Evolutionary conservation across 2,329 filamentous ascomycete genomes (phyloP).

Genomic region (Colletotrichum chrysophilum): DNA sequence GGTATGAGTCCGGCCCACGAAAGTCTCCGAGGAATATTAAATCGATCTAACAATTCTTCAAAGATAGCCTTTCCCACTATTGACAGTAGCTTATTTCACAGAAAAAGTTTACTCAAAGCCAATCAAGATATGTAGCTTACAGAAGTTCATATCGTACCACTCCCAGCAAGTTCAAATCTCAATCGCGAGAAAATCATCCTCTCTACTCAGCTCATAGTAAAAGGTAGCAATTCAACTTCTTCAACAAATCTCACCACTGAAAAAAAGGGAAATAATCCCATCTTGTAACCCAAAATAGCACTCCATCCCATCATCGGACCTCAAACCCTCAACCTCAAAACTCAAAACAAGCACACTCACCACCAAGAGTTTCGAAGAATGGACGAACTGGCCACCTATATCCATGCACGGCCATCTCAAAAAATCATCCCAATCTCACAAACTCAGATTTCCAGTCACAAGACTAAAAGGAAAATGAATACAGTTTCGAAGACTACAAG

Average conservation of each 20-base stretch:
- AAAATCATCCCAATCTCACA: neutral
- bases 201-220: too few species aligned
- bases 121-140: too few species aligned
- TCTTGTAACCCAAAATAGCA: neutral
- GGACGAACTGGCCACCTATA: neutral
- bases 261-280: neutral
- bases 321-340: neutral
- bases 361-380: neutral
- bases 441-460: neutral
- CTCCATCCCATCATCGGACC: neutral
- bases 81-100: too few species aligned
- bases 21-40: too few species aligned
- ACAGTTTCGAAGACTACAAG: accelerated
- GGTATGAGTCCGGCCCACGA: too few species aligned
- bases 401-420: neutral
- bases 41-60: too few species aligned
- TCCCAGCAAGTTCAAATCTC: too few species aligned
- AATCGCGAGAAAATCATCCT: too few species aligned
- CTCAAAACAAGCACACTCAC: neutral
- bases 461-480: accelerated
- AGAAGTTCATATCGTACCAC: too few species aligned
- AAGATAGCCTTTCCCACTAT: too few species aligned
- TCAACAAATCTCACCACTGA: neutral
- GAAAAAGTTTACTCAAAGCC: too few species aligned
- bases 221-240: neutral